Evolutionary conservation across 2,329 filamentous ascomycete species (phyloP).

Genomic region (Epichloe brachyelytri): DNA sequence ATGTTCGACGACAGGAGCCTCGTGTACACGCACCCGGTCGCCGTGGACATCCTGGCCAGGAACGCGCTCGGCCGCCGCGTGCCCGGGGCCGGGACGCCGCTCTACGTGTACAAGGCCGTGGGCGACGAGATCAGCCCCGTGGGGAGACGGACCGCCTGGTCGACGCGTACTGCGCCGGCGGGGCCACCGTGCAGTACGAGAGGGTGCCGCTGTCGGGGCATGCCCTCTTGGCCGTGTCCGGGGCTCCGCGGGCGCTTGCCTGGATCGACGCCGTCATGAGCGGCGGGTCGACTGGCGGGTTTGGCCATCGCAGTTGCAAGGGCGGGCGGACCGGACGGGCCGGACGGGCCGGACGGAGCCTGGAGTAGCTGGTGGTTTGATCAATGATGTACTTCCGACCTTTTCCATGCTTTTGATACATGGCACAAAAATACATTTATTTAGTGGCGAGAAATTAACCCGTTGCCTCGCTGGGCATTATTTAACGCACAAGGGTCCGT

Average conservation of each 20-base stretch:
- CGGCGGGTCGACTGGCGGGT: neutral
- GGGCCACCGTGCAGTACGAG: neutral
- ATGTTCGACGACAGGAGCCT: conserved; percentile 24
- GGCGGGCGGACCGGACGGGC: too few species aligned
- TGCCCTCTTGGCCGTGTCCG: neutral
- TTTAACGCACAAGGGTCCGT: too few species aligned
- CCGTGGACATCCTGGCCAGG: neutral
- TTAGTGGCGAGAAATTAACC: too few species aligned
- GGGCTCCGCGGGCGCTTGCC: neutral
- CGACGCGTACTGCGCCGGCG: neutral
- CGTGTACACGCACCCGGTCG: neutral
- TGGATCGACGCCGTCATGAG: neutral
- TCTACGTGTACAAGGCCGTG: conserved; percentile 1
- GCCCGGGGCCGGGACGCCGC: neutral
- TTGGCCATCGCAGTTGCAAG: neutral
- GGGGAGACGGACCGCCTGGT: neutral
- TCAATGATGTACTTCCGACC: too few species aligned
- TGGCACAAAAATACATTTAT: too few species aligned
- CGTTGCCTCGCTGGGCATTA: too few species aligned
- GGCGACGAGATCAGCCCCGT: conserved; percentile 1
- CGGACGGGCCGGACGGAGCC: too few species aligned
- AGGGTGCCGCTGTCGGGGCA: neutral
- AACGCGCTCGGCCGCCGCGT: neutral
- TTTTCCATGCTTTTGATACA: too few species aligned
- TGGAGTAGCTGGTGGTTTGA: neutral